Base-by-base conservation (phyloP, 75 land plant species). In the Picea glauca region DNA sequence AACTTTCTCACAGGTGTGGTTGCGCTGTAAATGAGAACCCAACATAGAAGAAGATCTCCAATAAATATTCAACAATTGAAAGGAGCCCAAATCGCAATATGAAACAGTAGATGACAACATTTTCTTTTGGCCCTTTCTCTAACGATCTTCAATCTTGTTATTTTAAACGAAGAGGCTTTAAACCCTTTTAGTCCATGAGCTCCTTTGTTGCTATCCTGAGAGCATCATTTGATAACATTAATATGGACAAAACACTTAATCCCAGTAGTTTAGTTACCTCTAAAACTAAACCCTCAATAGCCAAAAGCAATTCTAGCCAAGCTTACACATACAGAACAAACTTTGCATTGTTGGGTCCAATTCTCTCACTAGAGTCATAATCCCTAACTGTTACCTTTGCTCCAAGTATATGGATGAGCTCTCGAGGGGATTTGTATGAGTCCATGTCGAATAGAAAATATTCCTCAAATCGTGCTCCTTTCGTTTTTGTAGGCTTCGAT, bases 331-430 rank as follows among this genome's bases (percentile, higher is more conserved):
- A 98, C 98, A 93, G 83, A 58, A 30, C 26, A 88, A 92, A 97
- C 59, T 97, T 96, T 35, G 91, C 88, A 82, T 97, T 96, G 33
- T 97, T 97, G 3, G 98, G 92, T 30, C 98, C 98, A 77, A 97
- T 94, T 83, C 87, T 89, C 31, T 91, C 83, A 17, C 93, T 91
- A 80, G 65, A 57, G 57, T 86, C 82, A 72, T 83, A 76, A 62
- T 77, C 87, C 58, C 88, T 83, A 5, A 83, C 76, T 23, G 90
- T 78, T 43, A 90, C 88, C 31, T 87, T 85, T 32, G 78, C 57
- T 23, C 98, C 98, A 72, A 97, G 89, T 78, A 97, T 94, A 72
- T 86, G 92, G 74, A 94, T 86, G 58, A 97, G 98, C 80, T 97
- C 99, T 18, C 38, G 90, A 60, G 99, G 93, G 79, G 97, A 91